Evolutionary conservation across 352 stramenopile genomes (phyloP).

Genomic region (Globisporangium cystogenes): DNA sequence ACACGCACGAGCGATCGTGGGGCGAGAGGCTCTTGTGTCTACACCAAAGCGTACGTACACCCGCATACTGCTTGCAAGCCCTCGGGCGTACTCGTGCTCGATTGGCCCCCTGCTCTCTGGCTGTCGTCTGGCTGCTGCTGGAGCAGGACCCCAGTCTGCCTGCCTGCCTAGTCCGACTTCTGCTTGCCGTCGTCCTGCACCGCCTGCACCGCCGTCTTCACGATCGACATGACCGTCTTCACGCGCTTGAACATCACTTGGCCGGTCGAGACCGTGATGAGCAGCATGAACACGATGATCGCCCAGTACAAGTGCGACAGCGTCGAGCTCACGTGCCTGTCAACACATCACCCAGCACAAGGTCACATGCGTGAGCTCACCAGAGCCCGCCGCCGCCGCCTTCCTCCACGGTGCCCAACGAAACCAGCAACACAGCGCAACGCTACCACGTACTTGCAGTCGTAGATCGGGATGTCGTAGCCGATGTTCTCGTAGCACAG

Average conservation of each 20-base stretch:
- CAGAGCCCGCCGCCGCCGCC: no score
- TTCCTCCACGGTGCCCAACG: not conserved
- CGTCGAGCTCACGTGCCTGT: slow-evolving; percentile 80
- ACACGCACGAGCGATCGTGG: no score
- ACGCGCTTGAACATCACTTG: slow-evolving; percentile 85
- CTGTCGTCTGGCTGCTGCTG: no score
- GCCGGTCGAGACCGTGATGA: slow-evolving; percentile 77
- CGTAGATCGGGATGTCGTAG: slow-evolving; percentile 84
- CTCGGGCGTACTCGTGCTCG: no score
- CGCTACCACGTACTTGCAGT: slow-evolving; percentile 80
- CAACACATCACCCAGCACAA: slow-evolving; percentile 3
- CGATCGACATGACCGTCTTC: slow-evolving; percentile 66
- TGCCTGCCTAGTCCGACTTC: slow-evolving; percentile 49
- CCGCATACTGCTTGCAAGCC: no score
- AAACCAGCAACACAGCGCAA: not conserved
- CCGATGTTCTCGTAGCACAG: slow-evolving; percentile 83
- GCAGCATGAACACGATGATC: slow-evolving; percentile 83
- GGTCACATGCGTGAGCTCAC: not conserved
- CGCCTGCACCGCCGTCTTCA: slow-evolving; percentile 57
- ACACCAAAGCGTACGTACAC: no score
- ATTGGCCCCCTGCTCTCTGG: no score
- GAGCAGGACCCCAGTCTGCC: not conserved
- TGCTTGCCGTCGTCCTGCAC: slow-evolving; percentile 37
- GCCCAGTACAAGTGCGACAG: slow-evolving; percentile 85
- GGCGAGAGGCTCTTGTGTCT: no score